phyloP scores from a whole-genome alignment of 192 early-diverging fungal genomes.

The Coemansia asiatica region DNA sequence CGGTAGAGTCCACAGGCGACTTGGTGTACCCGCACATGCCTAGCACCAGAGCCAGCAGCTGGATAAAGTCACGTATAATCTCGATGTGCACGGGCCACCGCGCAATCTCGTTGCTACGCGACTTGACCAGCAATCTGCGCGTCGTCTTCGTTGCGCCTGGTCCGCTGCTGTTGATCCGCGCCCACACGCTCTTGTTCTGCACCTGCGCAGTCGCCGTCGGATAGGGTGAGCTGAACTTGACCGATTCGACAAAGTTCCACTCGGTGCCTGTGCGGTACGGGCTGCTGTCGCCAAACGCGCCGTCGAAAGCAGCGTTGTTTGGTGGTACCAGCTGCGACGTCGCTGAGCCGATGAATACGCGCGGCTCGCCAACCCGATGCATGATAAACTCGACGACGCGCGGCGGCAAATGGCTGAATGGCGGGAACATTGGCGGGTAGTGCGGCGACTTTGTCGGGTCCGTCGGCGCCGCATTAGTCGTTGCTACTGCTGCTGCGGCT shows the following conservation, averaged over 20 bases:
- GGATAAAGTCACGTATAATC: constrained; percentile 45
- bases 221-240: constrained; percentile 52
- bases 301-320: constrained; percentile 21
- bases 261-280: constrained; percentile 53
- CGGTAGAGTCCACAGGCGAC: constrained; percentile 30
- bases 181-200: constrained; percentile 24
- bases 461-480: neutral
- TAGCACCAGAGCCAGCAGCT: constrained; percentile 41
- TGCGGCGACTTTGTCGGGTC: constrained; percentile 1
- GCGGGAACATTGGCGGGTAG: constrained; percentile 49
- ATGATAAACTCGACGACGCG: constrained; percentile 41
- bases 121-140: constrained; percentile 22
- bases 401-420: constrained; percentile 53
- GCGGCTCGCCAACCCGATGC: constrained; percentile 53
- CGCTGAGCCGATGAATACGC: constrained; percentile 44
- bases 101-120: constrained; percentile 28
- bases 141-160: neutral
- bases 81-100: constrained; percentile 45
- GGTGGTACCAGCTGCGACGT: constrained; percentile 29
- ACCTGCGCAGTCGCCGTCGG: constrained; percentile 26
- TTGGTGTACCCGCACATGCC: constrained; percentile 34
- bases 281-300: constrained; percentile 20
- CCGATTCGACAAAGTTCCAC: constrained; percentile 48
- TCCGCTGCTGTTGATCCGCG: constrained; percentile 1
- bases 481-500: neutral